These are phyloP conservation scores for Sphagnum tenellum DNA, from an alignment of 225 moss, liverwort and hornwort species.

Conservation along the genomic window DNA sequence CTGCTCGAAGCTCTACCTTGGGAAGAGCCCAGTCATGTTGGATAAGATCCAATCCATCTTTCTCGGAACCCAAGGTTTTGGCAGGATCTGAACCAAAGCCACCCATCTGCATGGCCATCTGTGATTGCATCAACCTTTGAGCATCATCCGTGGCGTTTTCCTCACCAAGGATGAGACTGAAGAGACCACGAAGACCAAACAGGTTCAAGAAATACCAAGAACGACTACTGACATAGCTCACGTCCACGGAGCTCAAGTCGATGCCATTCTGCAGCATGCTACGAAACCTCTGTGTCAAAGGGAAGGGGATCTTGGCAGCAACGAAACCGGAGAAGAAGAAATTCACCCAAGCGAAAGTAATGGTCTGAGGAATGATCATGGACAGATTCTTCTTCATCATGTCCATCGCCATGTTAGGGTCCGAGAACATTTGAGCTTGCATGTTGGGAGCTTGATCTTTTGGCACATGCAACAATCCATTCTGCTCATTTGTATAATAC, in stretches of 20 bases:
- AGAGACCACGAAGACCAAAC: too few species aligned
- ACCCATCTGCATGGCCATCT: too few species aligned
- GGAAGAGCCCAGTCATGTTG: too few species aligned
- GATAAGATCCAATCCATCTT: too few species aligned
- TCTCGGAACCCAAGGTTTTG: too few species aligned
- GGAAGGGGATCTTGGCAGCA: constrained; percentile 50
- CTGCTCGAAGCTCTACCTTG: too few species aligned
- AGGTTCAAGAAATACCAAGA: constrained; percentile 20
- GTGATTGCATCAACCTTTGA: too few species aligned
- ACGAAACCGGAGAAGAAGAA: constrained; percentile 60
- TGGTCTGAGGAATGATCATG: constrained; percentile 53
- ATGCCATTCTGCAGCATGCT: constrained; percentile 53
- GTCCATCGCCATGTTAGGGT: constrained; percentile 61
- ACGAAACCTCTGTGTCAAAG: constrained; percentile 50
- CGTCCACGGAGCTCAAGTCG: constrained; percentile 49
- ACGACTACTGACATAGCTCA: constrained; percentile 54
- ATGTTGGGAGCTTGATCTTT: constrained; percentile 45
- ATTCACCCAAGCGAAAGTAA: constrained; percentile 49
- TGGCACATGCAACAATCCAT: constrained; percentile 23
- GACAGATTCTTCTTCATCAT: constrained; percentile 66
- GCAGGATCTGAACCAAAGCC: too few species aligned
- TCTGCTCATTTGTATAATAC: constrained; percentile 36
- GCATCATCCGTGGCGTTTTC: too few species aligned
- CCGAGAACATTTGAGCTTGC: constrained; percentile 55
- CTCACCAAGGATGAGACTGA: too few species aligned